Conservation (phyloP, 257 asterid genomes). For the Fraxinus anomala region DNA sequence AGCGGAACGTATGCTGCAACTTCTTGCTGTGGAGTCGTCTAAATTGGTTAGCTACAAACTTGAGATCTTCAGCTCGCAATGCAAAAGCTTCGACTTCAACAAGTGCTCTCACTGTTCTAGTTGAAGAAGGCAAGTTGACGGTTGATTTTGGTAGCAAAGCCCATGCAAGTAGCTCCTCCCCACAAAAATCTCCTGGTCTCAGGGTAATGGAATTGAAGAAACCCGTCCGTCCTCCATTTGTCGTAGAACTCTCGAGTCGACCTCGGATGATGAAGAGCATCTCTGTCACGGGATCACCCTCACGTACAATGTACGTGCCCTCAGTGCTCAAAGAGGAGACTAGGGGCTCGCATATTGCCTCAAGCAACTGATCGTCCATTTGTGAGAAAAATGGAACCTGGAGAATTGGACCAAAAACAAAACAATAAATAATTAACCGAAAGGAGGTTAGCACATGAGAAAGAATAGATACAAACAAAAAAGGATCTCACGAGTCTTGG, state of each 20-base stretch:
- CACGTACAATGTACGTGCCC: constrained; percentile 85
- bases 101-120: constrained; percentile 83
- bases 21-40: constrained; percentile 94
- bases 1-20: constrained; percentile 89
- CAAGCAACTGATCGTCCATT: constrained; percentile 92
- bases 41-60: constrained; percentile 87
- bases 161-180: constrained; percentile 96
- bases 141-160: constrained; percentile 88
- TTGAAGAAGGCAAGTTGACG: constrained; percentile 74
- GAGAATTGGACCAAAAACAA: not conserved
- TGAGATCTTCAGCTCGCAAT: constrained; percentile 85
- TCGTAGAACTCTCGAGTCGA: constrained; percentile 82
- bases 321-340: constrained; percentile 82
- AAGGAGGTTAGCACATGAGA: constrained; percentile 17
- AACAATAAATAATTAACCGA: not conserved
- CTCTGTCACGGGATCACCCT: constrained; percentile 90
- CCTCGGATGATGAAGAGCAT: constrained; percentile 95
- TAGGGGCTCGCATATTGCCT: constrained; percentile 86
- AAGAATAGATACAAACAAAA: not conserved
- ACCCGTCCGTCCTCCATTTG: constrained; percentile 91
- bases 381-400: constrained; percentile 94
- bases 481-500: constrained; percentile 5
- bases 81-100: constrained; percentile 90
- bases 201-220: constrained; percentile 76
- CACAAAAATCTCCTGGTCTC: constrained; percentile 90